Conservation (phyloP, 2,329 filamentous ascomycete genomes). For the Ophiostoma sp. region DNA sequence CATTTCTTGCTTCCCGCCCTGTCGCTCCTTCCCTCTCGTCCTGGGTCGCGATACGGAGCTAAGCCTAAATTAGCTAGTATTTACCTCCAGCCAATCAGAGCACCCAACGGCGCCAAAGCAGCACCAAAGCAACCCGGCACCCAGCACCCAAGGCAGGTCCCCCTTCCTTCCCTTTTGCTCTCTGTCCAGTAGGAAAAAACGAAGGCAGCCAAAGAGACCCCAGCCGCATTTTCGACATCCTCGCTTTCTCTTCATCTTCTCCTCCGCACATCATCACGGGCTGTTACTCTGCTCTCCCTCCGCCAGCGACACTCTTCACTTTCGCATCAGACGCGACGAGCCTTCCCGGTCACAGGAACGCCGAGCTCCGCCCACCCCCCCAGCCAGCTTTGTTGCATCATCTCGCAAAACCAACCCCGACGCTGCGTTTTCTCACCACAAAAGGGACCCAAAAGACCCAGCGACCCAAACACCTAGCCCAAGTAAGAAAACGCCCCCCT, state of each 20-base stretch:
- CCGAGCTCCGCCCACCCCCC: not conserved
- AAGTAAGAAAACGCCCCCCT: slow-evolving; percentile 6
- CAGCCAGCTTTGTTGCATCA: not conserved
- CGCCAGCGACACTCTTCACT: not conserved
- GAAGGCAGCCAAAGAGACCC: slow-evolving; percentile 16
- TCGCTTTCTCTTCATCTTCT: slow-evolving; percentile 20
- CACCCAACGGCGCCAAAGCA: slow-evolving; percentile 11
- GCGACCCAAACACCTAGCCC: slow-evolving; percentile 5
- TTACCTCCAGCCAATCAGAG: slow-evolving; percentile 25
- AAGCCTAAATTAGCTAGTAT: slow-evolving; percentile 22
- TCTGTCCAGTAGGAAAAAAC: slow-evolving; percentile 28
- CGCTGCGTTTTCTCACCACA: not conserved
- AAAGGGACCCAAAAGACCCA: not conserved
- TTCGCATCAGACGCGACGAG: slow-evolving; percentile 18
- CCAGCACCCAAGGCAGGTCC: slow-evolving; percentile 1
- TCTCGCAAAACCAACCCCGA: not conserved
- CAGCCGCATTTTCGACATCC: slow-evolving; percentile 31
- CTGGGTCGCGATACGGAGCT: slow-evolving; percentile 20
- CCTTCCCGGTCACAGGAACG: slow-evolving; percentile 28
- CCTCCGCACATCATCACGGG: slow-evolving; percentile 23
- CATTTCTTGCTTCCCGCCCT: not conserved
- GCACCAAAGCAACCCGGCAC: slow-evolving; percentile 3
- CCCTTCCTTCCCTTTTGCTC: slow-evolving; percentile 17
- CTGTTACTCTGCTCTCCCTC: not conserved
- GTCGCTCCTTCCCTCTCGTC: slow-evolving; percentile 1